These are phyloP conservation scores for Trichophyton benhamiae DNA, from an alignment of 2,329 filamentous ascomycete genomes.

Conservation along the genomic window DNA sequence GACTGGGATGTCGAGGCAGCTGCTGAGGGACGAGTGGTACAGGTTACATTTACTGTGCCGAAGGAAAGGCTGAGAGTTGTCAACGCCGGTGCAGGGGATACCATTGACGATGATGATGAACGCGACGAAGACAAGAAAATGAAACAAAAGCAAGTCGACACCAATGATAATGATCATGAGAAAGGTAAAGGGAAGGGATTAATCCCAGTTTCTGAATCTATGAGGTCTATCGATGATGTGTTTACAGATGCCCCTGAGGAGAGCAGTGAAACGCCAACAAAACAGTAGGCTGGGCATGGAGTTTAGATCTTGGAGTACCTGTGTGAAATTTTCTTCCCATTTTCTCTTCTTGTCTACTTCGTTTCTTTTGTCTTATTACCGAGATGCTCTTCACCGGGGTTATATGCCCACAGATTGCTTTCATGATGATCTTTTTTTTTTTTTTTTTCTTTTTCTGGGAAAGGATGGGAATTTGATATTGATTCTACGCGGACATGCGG, in stretches of 20 bases:
- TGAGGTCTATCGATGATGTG: background rate
- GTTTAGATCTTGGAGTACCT: background rate
- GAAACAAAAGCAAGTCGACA: background rate
- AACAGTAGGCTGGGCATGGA: background rate
- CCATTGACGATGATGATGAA: conserved; percentile 19
- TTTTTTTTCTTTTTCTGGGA: background rate
- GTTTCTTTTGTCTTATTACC: background rate
- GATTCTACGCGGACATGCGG: background rate
- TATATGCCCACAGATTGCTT: background rate
- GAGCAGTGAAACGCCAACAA: background rate
- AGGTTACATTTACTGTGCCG: conserved; percentile 88
- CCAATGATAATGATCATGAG: conserved; percentile 1
- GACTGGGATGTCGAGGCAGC: conserved; percentile 70
- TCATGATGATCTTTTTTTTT: background rate
- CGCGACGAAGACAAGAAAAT: conserved; percentile 3
- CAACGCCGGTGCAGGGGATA: conserved; percentile 49
- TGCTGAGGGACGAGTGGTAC: conserved; percentile 57
- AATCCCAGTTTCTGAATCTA: background rate
- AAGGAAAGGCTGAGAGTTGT: conserved; percentile 79
- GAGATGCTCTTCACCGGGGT: background rate
- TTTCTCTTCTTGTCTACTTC: background rate
- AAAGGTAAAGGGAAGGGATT: background rate
- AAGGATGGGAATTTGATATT: background rate
- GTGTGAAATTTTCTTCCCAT: background rate
- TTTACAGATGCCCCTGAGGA: background rate